Conservation (phyloP, 495 filamentous ascomycete species). For the Neohortaea acidophila region DNA sequence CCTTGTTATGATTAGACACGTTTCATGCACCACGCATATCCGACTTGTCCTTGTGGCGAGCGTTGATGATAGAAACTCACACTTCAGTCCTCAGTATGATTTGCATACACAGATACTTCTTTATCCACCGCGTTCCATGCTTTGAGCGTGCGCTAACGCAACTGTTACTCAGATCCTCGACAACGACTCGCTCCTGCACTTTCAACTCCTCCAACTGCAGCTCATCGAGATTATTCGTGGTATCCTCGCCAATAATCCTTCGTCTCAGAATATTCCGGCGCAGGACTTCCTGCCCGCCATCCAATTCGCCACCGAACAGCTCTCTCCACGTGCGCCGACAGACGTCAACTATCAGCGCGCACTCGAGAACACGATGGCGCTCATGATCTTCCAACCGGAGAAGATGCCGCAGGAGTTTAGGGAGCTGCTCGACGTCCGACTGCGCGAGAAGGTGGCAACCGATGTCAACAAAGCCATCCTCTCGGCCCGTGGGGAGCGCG, state of each 20-base stretch:
- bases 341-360: constrained; percentile 72
- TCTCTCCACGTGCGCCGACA: constrained; percentile 73
- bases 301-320: constrained; percentile 69
- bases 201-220: constrained; percentile 77
- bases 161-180: constrained; percentile 90
- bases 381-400: constrained; percentile 71
- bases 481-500: constrained; percentile 47
- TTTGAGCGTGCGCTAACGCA: background rate
- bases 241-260: constrained; percentile 31
- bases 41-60: constrained; percentile 41
- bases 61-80: constrained; percentile 79
- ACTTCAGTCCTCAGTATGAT: constrained; percentile 96
- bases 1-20: constrained; percentile 79
- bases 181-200: constrained; percentile 68
- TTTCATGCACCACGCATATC: constrained; percentile 99
- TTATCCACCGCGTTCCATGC: background rate
- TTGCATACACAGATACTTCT: constrained; percentile 25
- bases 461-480: constrained; percentile 81
- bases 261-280: background rate
- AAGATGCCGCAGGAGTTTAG: constrained; percentile 61
- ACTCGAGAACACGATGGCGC: constrained; percentile 81
- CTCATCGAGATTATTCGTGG: constrained; percentile 81
- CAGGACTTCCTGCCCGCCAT: constrained; percentile 67
- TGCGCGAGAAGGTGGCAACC: constrained; percentile 68
- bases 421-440: constrained; percentile 57